Evolutionary conservation across 116 monocot genomes (phyloP).

Genomic region (Phalaenopsis hybrid): DNA sequence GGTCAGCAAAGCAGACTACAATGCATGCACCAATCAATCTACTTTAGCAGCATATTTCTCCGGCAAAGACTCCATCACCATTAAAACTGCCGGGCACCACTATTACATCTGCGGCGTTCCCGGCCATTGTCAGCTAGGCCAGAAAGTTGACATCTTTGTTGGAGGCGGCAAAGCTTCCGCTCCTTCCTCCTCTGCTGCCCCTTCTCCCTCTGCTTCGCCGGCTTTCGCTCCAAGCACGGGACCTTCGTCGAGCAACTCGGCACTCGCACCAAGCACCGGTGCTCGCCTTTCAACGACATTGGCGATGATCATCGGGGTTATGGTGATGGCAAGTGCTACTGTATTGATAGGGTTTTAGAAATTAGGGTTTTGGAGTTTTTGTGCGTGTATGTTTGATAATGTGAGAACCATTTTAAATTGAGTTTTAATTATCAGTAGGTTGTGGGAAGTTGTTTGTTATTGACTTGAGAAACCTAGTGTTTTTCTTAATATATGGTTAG

Average conservation of each 20-base stretch:
- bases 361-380: too few relatives aligned
- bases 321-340: background rate
- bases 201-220: background rate
- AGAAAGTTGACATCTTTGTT: constrained; percentile 26
- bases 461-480: too few relatives aligned
- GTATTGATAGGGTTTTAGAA: background rate
- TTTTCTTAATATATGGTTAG: too few relatives aligned
- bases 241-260: background rate
- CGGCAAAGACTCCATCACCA: constrained; percentile 46
- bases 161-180: constrained; percentile 13
- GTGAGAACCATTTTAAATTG: too few relatives aligned
- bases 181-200: background rate
- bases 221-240: background rate
- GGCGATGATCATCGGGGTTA: background rate
- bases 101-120: constrained; percentile 50
- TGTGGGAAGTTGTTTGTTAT: too few relatives aligned
- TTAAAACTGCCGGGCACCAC: constrained; percentile 29
- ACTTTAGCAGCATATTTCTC: constrained; percentile 17
- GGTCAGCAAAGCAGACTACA: constrained; percentile 32
- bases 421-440: too few relatives aligned
- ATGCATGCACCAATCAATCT: constrained; percentile 15
- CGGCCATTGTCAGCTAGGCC: constrained; percentile 37
- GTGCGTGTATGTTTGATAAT: too few relatives aligned
- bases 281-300: background rate
- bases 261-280: background rate